Evolutionary conservation across 179 eudicot species (phyloP).

Genomic region (Beta macrorhiza): DNA sequence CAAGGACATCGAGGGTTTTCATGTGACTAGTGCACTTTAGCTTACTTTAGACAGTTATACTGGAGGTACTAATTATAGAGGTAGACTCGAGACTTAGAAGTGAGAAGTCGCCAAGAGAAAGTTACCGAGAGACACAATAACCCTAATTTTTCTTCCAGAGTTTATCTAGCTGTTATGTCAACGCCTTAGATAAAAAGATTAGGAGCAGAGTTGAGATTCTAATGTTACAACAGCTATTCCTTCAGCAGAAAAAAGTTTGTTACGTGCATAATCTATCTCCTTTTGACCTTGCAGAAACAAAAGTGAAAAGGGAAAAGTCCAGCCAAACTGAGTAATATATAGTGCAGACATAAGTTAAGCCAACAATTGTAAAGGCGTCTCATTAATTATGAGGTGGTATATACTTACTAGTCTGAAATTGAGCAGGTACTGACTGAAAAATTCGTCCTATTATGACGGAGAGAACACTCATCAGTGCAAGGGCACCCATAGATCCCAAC

Average conservation of each 20-base stretch:
- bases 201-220: no score
- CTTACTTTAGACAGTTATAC: no score
- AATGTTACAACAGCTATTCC: no score
- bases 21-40: no score
- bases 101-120: not conserved
- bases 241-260: no score
- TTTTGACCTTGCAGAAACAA: not conserved
- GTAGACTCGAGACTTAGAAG: not conserved
- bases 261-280: not conserved
- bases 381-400: not conserved
- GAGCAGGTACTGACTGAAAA: conserved; percentile 97
- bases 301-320: not conserved
- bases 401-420: conserved; percentile 93
- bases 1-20: no score
- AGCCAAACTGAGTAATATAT: not conserved
- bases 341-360: not conserved
- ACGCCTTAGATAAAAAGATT: no score
- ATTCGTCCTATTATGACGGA: conserved; percentile 85
- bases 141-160: no score
- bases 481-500: conserved; percentile 71
- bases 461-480: conserved; percentile 76
- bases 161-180: no score
- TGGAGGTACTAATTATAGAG: not conserved
- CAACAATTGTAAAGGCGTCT: not conserved
- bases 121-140: no score